Evolutionary conservation across 2,329 filamentous ascomycete genomes (phyloP).

Genomic region (Diaporthe capsici): DNA sequence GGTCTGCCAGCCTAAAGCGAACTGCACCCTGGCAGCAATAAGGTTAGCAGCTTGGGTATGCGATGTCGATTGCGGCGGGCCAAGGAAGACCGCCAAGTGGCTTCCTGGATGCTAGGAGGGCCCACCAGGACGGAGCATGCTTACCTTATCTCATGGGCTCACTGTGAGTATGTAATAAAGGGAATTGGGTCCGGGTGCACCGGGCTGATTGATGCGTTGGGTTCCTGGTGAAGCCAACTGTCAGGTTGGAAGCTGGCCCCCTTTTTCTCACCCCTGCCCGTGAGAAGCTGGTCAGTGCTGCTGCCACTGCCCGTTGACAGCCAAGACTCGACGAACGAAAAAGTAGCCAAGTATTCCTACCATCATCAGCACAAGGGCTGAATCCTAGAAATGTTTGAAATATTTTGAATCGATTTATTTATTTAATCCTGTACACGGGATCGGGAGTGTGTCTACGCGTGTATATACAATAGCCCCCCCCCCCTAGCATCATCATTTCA

Average conservation of each 20-base stretch:
- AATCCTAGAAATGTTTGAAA: neutral
- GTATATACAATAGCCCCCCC: neutral
- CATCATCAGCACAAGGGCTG: neutral
- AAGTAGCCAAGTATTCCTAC: too few species aligned
- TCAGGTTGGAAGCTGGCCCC: slow-evolving; percentile 11
- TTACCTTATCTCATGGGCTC: slow-evolving; percentile 11
- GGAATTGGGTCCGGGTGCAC: neutral
- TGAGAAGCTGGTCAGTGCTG: slow-evolving; percentile 9
- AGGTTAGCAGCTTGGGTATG: slow-evolving; percentile 28
- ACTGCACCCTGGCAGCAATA: slow-evolving; percentile 30
- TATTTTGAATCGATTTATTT: neutral
- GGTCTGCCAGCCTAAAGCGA: slow-evolving; percentile 32
- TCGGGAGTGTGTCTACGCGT: neutral
- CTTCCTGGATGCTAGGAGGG: slow-evolving; percentile 22
- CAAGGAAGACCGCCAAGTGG: slow-evolving; percentile 35
- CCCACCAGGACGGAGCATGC: slow-evolving; percentile 28
- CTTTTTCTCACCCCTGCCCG: slow-evolving; percentile 6
- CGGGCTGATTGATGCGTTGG: neutral
- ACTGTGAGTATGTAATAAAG: neutral
- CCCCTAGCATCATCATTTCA: neutral
- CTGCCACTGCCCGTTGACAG: neutral
- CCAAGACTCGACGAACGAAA: neutral
- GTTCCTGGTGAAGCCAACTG: slow-evolving; percentile 13
- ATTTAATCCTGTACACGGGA: neutral
- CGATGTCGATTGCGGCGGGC: slow-evolving; percentile 36